Evolutionary conservation across 176 grass and related monocot species (phyloP).

Genomic region (Aegilops sharonensis): DNA sequence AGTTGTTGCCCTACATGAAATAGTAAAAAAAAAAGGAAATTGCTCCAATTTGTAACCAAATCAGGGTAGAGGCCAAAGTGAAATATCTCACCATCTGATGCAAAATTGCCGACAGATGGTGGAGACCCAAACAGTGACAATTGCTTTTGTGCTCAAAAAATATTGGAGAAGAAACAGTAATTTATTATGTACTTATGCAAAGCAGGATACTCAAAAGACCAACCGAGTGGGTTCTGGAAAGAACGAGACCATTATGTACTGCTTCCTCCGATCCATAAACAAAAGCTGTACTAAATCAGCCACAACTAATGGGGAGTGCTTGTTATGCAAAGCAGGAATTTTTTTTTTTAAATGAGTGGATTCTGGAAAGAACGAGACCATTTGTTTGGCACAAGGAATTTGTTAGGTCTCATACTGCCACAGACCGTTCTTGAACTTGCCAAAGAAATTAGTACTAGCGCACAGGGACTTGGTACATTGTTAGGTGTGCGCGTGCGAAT

Average conservation of each 20-base stretch:
- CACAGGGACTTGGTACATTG: not conserved
- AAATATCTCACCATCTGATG: too few relatives aligned
- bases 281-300: too few relatives aligned
- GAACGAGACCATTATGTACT: not conserved
- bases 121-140: too few relatives aligned
- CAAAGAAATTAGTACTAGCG: not conserved
- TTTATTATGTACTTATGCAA: not conserved
- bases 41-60: not conserved
- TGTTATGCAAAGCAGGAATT: too few relatives aligned
- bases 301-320: too few relatives aligned
- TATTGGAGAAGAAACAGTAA: not conserved
- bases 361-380: too few relatives aligned
- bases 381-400: too few relatives aligned
- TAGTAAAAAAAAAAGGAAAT: not conserved
- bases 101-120: too few relatives aligned
- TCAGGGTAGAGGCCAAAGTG: not conserved
- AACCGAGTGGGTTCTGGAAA: not conserved
- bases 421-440: not conserved
- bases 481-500: not conserved
- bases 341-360: too few relatives aligned
- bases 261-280: too few relatives aligned
- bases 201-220: conserved; percentile 5
- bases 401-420: not conserved
- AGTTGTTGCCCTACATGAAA: not conserved
- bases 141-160: not conserved